Evolutionary conservation across 176 grass and related monocot genomes (phyloP).

Genomic region (Raddia distichophylla): DNA sequence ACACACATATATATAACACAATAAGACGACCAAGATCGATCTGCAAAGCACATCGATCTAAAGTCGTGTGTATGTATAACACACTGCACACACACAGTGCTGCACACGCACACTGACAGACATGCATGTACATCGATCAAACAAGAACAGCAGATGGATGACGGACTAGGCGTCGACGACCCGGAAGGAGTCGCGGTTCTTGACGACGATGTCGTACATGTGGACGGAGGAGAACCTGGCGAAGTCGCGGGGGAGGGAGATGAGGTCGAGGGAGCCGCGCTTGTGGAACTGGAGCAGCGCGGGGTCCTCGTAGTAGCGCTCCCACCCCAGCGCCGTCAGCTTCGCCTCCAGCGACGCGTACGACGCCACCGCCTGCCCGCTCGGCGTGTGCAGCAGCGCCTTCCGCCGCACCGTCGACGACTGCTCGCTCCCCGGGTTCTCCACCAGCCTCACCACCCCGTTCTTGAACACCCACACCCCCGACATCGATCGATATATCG

Average conservation of each 20-base stretch:
- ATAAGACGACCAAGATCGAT: not conserved
- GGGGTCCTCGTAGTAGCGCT: slow-evolving; percentile 80
- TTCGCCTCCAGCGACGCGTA: slow-evolving; percentile 66
- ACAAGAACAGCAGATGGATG: not conserved
- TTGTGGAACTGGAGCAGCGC: slow-evolving; percentile 83
- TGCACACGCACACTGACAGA: not conserved
- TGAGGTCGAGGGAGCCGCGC: slow-evolving; percentile 72
- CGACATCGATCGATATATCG: slow-evolving; percentile 15
- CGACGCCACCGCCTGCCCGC: slow-evolving; percentile 66
- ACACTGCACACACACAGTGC: not conserved
- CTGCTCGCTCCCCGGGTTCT: slow-evolving; percentile 57
- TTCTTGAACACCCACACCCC: slow-evolving; percentile 90
- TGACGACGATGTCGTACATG: slow-evolving; percentile 93
- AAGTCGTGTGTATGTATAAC: not conserved
- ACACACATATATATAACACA: not conserved
- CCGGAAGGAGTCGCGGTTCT: slow-evolving; percentile 78
- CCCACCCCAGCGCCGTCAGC: slow-evolving; percentile 78
- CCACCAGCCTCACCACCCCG: slow-evolving; percentile 64
- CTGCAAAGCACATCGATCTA: not conserved
- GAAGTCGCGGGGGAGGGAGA: slow-evolving; percentile 85
- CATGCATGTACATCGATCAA: not conserved
- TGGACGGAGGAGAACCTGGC: slow-evolving; percentile 75
- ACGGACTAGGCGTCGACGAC: slow-evolving; percentile 54
- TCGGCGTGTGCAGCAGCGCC: slow-evolving; percentile 66
- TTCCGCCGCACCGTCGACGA: slow-evolving; percentile 45